A percentile compares a stretch with the other conserved stretches of the same genome.
Evolutionary conservation across 352 stramenopile species (phyloP).

Genomic region (Phytopythium montanum): DNA sequence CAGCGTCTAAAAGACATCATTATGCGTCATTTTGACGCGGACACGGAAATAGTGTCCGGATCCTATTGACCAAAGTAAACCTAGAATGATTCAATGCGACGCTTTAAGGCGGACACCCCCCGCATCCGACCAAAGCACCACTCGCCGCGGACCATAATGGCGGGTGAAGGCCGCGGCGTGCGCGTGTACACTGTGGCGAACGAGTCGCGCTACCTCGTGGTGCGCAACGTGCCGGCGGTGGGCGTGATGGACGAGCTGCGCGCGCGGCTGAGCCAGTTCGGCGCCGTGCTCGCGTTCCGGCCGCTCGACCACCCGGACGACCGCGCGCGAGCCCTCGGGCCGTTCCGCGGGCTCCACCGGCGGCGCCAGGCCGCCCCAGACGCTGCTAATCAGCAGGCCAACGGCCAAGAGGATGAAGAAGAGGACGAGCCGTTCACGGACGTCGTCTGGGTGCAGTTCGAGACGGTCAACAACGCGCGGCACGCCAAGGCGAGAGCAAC

Average conservation of each 20-base stretch:
- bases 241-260: slow-evolving; percentile 55
- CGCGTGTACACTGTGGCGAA: slow-evolving; percentile 59
- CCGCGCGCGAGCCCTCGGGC: slow-evolving; percentile 15
- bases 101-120: too few relatives aligned
- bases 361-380: neutral
- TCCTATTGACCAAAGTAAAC: too few relatives aligned
- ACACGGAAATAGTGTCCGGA: too few relatives aligned
- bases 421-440: slow-evolving; percentile 44
- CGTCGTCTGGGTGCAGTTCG: slow-evolving; percentile 67
- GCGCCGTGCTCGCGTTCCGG: slow-evolving; percentile 43
- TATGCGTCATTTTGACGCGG: neutral
- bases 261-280: slow-evolving; percentile 47
- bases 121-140: neutral
- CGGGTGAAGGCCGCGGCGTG: slow-evolving; percentile 13
- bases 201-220: slow-evolving; percentile 54
- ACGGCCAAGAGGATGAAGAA: neutral
- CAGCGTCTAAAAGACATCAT: too few relatives aligned
- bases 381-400: neutral
- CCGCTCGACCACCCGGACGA: slow-evolving; percentile 50
- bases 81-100: too few relatives aligned
- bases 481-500: slow-evolving; percentile 53
- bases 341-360: neutral
- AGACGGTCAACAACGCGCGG: slow-evolving; percentile 71
- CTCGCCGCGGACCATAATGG: neutral
- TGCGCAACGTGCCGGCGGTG: slow-evolving; percentile 60